Conservation (phyloP, 2,329 filamentous ascomycete genomes). For the Colletotrichum sansevieriae region DNA sequence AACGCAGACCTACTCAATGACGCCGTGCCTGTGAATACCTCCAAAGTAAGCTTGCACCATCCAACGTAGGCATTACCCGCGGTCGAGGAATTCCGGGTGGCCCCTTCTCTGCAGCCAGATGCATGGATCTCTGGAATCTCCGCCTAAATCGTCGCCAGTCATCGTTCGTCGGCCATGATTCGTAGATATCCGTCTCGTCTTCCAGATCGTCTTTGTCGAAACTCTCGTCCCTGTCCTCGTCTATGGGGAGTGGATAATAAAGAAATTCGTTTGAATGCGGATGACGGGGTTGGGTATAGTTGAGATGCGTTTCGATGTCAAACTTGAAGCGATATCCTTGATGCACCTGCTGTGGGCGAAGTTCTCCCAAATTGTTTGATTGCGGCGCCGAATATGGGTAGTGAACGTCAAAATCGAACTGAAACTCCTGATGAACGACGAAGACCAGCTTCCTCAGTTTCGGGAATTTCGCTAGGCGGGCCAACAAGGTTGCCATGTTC, state of each 20-base stretch:
- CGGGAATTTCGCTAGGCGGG: conserved; percentile 56
- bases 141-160: conserved; percentile 55
- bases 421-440: conserved; percentile 62
- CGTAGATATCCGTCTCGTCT: conserved; percentile 49
- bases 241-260: conserved; percentile 52
- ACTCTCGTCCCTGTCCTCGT: conserved; percentile 48
- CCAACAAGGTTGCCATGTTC: conserved; percentile 58
- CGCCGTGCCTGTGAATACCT: conserved; percentile 39
- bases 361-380: conserved; percentile 37
- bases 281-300: conserved; percentile 56
- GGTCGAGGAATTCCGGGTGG: conserved; percentile 27
- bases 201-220: conserved; percentile 42
- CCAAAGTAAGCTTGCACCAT: conserved; percentile 43
- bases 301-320: conserved; percentile 61
- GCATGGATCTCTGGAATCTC: conserved; percentile 51
- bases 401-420: conserved; percentile 57
- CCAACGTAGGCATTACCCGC: conserved; percentile 35
- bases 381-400: conserved; percentile 44
- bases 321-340: conserved; percentile 62
- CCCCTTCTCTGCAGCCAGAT: conserved; percentile 50
- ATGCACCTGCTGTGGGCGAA: conserved; percentile 56
- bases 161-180: conserved; percentile 56
- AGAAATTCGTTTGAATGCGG: conserved; percentile 57
- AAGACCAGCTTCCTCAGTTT: conserved; percentile 58
- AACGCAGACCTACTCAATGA: conserved; percentile 6